phyloP scores from a whole-genome alignment of 352 stramenopile genomes.

The Globisporangium orthogonon region DNA sequence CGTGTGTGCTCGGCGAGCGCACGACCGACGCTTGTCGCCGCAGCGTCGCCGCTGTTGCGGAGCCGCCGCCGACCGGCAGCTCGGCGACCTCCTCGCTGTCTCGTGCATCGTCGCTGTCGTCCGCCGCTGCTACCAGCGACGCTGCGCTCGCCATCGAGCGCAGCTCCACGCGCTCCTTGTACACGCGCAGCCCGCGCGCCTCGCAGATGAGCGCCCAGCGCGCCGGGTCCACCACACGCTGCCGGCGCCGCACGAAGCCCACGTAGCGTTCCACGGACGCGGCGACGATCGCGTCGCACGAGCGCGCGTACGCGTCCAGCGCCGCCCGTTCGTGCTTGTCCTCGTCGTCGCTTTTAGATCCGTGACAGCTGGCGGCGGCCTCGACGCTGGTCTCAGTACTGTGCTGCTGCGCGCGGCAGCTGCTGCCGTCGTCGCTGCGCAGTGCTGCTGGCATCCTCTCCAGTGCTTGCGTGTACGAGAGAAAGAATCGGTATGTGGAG shows the following conservation, averaged over 20 bases:
- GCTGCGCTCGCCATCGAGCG: slow-evolving; percentile 10
- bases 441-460: background rate
- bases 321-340: slow-evolving; percentile 3
- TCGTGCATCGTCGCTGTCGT: background rate
- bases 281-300: slow-evolving; percentile 48
- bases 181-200: slow-evolving; percentile 41
- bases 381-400: background rate
- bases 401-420: background rate
- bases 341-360: background rate
- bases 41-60: background rate
- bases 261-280: slow-evolving; percentile 46
- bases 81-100: slow-evolving; percentile 10
- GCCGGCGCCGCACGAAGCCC: slow-evolving; percentile 33
- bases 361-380: background rate
- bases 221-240: slow-evolving; percentile 25
- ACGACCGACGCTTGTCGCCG: slow-evolving; percentile 11
- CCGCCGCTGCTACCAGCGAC: background rate
- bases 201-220: slow-evolving; percentile 36
- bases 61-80: background rate
- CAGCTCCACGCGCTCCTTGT: slow-evolving; percentile 39
- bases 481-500: background rate
- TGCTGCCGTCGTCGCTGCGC: background rate
- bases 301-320: slow-evolving; percentile 32
- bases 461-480: background rate
- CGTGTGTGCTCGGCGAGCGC: slow-evolving; percentile 23